Evolutionary conservation across 1,284 basidiomycete genomes (phyloP), one percentile per base, ranked within the genome.

Genomic region (Apiotrichum domesticum): DNA sequence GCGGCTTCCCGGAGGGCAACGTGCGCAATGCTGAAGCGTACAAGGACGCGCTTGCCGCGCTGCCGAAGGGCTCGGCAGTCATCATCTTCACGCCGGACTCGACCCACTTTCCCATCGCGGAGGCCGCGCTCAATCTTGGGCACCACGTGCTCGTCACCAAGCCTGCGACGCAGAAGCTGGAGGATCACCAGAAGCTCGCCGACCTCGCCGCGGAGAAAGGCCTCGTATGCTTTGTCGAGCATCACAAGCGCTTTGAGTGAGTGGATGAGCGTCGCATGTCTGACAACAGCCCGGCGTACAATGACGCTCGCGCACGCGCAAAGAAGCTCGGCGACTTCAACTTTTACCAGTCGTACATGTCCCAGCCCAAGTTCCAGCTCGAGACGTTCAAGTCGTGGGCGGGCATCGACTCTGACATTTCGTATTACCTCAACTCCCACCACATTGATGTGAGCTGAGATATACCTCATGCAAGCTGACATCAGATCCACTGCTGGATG

Each of bases 351-450:
- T 75, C 71, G 43, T 74, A 80, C 76, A 96, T 96, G 92, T 90
- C 88, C 67, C 92, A 95, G 74, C 92, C 92, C 48, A 96, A 96
- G 79, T 87, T 84, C 70, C 92, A 96, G 78, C 81, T 96, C 34
- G 88, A 91, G 76, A 94, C 91, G 0, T 95, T 94, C 84, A 85
- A 86, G 60, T 88, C 88, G 15, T 95, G 92, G 92, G 92, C 91
- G 7, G 92, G 92, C 29, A 88, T 87, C 74, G 91, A 94, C 71
- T 90, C 87, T 33, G 91, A 94, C 68, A 93, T 93, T 62, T 68
- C 69, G 62, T 95, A 94, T 77, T 95, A 96, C 75, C 85, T 95
- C 63, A 94, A 91, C 61, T 92, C 89, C 35, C 92, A 94, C 75
- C 91, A 95, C 76, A 88, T 94, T 56, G 76, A 77, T 51, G 67